Evolutionary conservation across 139 green algal genomes (phyloP), one percentile per base, ranked within the genome.

Genomic region (Gonium pectorale): DNA sequence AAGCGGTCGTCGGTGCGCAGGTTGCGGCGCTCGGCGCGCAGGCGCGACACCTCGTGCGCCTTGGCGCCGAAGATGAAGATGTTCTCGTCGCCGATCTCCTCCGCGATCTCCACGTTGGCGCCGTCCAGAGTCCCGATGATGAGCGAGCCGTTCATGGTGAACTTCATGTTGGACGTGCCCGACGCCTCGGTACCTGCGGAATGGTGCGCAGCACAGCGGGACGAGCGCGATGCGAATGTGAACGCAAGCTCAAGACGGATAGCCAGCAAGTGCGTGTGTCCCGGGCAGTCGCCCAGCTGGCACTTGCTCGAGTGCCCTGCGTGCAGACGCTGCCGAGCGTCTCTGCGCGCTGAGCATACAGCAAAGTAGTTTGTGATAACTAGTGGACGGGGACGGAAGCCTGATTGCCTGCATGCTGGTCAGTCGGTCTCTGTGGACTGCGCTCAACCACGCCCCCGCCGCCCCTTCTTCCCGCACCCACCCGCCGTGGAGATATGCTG

Each of bases 81-180:
- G 92, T 98, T 97, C 5, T 98, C 94, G 13, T 90, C 64, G 66
- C 92, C 91, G 49, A 93, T 92, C 90, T 95, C 62, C 78, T 99
- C 94, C 1, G 94, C 96, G 67, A 99, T 99, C 94, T 99, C 97
- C 35, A 99, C 94, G 91, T 99, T 99, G 60, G 97, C 97, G 60
- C 97, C 97, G 86, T 99, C 97, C 89, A 99, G 94, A 29, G 97
- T 99, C 87, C 97, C 97, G 67, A 99, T 97, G 90, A 99, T 98
- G 79, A 99, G 93, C 68, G 88, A 96, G 62, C 97, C 97, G 85
- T 99, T 99, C 94, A 99, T 98, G 49, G 89, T 86, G 91, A 99
- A 99, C 95, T 99, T 99, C 97, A 99, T 99, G 97, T 99, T 99
- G 86, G 83, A 94, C 24, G 97, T 99, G 80, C 97, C 97, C 19